A percentile compares a stretch with the other conserved stretches of the same genome.
Conservation (phyloP, 345 rosid genomes). For the Kandelia obovata region DNA sequence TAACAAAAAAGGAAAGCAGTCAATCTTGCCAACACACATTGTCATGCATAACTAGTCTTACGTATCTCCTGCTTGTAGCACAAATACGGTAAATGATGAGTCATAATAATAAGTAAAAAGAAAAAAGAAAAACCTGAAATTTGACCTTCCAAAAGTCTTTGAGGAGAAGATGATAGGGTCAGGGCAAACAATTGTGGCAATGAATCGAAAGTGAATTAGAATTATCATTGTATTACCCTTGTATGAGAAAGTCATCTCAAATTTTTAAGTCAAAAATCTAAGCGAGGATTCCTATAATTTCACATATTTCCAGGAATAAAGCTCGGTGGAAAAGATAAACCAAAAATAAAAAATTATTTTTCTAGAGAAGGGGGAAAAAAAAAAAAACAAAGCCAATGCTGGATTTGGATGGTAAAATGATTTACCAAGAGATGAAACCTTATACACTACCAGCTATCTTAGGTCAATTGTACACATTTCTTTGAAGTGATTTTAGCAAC, state of each 20-base stretch:
- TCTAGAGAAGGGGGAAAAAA: slow-evolving; percentile 17
- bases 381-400: not conserved
- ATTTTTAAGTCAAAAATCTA: not conserved
- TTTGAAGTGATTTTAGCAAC: too few relatives aligned
- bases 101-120: not conserved
- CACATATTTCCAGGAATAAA: slow-evolving; percentile 1
- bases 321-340: not conserved
- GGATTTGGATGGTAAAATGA: not conserved
- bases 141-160: not conserved
- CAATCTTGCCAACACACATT: not conserved
- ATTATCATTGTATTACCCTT: not conserved
- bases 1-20: slow-evolving; percentile 4
- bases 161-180: not conserved
- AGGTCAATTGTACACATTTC: too few relatives aligned
- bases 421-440: slow-evolving; percentile 10
- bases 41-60: not conserved
- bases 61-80: too few relatives aligned
- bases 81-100: not conserved
- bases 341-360: slow-evolving; percentile 15
- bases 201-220: too few relatives aligned
- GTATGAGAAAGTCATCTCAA: not conserved
- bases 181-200: too few relatives aligned
- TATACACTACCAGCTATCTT: not conserved
- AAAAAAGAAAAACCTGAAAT: not conserved
- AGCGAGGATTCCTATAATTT: slow-evolving; percentile 5